phyloP scores from a whole-genome alignment of 2,329 filamentous ascomycete species.

The Fonsecaea monophora region DNA sequence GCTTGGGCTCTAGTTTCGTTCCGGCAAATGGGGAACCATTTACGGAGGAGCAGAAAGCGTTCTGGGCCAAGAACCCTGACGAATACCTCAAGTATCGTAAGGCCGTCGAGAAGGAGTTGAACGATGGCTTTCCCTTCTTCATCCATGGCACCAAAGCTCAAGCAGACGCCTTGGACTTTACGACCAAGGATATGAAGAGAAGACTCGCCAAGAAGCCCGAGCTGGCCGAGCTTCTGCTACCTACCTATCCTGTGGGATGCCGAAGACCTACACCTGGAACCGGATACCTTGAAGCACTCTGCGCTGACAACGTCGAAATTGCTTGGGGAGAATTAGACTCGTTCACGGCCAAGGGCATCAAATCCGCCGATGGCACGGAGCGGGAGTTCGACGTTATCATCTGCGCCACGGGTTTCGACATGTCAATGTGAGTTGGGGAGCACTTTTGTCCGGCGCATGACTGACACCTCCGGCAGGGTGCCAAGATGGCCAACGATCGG shows the following conservation, averaged over 20 bases:
- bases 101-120: slow-evolving; percentile 4
- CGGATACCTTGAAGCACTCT: slow-evolving; percentile 58
- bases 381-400: slow-evolving; percentile 50
- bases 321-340: slow-evolving; percentile 48
- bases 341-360: slow-evolving; percentile 50
- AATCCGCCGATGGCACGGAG: slow-evolving; percentile 46
- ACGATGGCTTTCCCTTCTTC: background rate
- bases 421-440: slow-evolving; percentile 5
- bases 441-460: no score
- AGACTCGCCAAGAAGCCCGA: slow-evolving; percentile 42
- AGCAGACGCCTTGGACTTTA: background rate
- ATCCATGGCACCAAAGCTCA: background rate
- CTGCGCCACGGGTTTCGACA: slow-evolving; percentile 54
- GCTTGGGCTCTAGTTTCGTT: background rate
- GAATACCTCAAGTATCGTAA: slow-evolving; percentile 2
- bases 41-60: slow-evolving; percentile 4
- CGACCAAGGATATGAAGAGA: slow-evolving; percentile 3
- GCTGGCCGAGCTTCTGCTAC: slow-evolving; percentile 1
- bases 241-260: slow-evolving; percentile 5
- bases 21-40: background rate
- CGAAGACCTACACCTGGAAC: slow-evolving; percentile 59
- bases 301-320: slow-evolving; percentile 40
- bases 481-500: slow-evolving; percentile 53
- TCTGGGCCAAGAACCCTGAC: background rate
- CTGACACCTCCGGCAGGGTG: no score